phyloP scores from a whole-genome alignment of 306 rosid species.

The Pyrus pyrifolia region DNA sequence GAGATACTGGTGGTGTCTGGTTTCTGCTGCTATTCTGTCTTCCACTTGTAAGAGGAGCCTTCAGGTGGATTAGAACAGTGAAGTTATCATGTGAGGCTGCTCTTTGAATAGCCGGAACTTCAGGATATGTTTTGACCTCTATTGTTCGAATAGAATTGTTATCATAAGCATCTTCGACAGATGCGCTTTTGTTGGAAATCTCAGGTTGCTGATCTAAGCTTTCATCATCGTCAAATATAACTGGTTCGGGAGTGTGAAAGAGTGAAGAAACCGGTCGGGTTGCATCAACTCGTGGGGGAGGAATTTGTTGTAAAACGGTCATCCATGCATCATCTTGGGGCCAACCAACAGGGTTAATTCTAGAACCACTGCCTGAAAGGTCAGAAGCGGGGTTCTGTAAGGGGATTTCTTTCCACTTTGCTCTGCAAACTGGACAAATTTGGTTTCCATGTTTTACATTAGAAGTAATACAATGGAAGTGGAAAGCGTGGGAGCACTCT shows the following conservation, averaged over 20 bases:
- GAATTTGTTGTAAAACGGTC: conserved; percentile 35
- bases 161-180: conserved; percentile 22
- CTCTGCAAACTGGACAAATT: conserved; percentile 86
- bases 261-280: conserved; percentile 33
- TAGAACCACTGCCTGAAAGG: conserved; percentile 33
- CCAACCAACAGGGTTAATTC: conserved; percentile 34
- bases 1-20: conserved; percentile 15
- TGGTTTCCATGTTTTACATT: conserved; percentile 87
- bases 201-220: conserved; percentile 40
- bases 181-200: conserved; percentile 5
- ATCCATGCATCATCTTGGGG: conserved; percentile 48
- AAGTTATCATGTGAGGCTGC: conserved; percentile 50
- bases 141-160: conserved; percentile 23
- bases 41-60: conserved; percentile 60
- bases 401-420: conserved; percentile 94
- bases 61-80: conserved; percentile 62
- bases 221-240: conserved; percentile 76
- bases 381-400: conserved; percentile 50
- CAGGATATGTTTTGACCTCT: conserved; percentile 67
- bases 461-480: conserved; percentile 86
- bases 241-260: conserved; percentile 52
- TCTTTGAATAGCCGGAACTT: conserved; percentile 70
- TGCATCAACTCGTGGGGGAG: conserved; percentile 37
- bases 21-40: conserved; percentile 21
- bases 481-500: conserved; percentile 94